phyloP scores from a whole-genome alignment of 768 basidiomycete genomes.

The Pleurotus tuber-regium region DNA sequence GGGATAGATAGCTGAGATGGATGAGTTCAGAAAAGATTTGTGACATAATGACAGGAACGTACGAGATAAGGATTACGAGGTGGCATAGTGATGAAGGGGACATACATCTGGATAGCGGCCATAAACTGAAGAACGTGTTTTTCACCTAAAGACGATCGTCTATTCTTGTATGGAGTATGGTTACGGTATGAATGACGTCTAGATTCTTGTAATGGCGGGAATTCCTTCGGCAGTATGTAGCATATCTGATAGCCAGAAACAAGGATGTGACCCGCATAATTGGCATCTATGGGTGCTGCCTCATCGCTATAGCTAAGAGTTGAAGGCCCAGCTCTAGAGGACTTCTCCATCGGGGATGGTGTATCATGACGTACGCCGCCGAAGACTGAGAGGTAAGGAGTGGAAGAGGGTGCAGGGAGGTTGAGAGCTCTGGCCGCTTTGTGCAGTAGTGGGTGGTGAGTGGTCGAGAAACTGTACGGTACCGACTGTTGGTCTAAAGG shows the following conservation, averaged over 20 bases:
- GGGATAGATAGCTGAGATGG: constrained; percentile 68
- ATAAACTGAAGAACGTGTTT: constrained; percentile 68
- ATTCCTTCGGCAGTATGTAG: constrained; percentile 70
- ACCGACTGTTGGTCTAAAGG: constrained; percentile 68
- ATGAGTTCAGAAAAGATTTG: neutral
- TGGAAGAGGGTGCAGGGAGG: constrained; percentile 55
- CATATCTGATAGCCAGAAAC: constrained; percentile 77
- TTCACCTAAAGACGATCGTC: constrained; percentile 59
- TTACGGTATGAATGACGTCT: constrained; percentile 12
- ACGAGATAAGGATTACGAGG: constrained; percentile 77
- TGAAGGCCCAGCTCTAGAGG: constrained; percentile 29
- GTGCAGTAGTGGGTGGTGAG: constrained; percentile 59
- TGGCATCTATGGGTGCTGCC: constrained; percentile 52
- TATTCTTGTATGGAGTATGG: constrained; percentile 29
- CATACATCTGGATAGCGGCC: constrained; percentile 77
- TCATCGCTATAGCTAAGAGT: constrained; percentile 22
- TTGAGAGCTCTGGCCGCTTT: constrained; percentile 69
- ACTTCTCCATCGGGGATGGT: constrained; percentile 28
- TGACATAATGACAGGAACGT: constrained; percentile 20
- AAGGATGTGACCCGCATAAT: constrained; percentile 72
- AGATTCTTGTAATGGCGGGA: constrained; percentile 37
- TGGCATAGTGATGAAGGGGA: constrained; percentile 65
- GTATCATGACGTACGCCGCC: constrained; percentile 36
- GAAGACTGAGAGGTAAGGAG: constrained; percentile 60
- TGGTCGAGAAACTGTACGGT: constrained; percentile 74